phyloP scores from a whole-genome alignment of 169 alveolate genomes.

The Eimeria zaria region DNA sequence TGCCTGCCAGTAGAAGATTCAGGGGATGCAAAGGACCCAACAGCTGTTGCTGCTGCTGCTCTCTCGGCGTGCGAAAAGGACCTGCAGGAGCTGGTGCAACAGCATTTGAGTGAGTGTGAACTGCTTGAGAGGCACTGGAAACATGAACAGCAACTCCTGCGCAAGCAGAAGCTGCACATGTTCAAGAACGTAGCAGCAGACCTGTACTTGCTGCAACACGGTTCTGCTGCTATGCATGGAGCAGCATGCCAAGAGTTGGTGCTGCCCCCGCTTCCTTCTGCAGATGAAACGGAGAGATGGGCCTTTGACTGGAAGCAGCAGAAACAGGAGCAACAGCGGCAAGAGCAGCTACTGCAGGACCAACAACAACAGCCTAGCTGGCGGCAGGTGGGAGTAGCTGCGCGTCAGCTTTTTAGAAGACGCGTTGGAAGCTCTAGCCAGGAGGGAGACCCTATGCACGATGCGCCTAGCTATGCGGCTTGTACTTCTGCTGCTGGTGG shows the following conservation, averaged over 20 bases:
- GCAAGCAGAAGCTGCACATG: constrained; percentile 67
- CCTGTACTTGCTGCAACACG: constrained; percentile 71
- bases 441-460: not conserved
- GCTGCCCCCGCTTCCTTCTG: constrained; percentile 83
- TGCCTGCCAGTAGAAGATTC: not conserved
- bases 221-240: constrained; percentile 62
- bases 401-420: constrained; percentile 24
- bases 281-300: constrained; percentile 68
- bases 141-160: constrained; percentile 52
- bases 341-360: constrained; percentile 31
- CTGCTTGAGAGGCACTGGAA: constrained; percentile 80
- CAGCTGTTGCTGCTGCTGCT: constrained; percentile 54
- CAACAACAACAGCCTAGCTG: not conserved
- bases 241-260: constrained; percentile 46
- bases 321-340: constrained; percentile 32
- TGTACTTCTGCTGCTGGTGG: not conserved
- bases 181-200: constrained; percentile 79
- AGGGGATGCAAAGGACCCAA: not conserved
- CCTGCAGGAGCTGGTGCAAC: constrained; percentile 77
- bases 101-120: constrained; percentile 81
- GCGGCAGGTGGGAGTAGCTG: constrained; percentile 60
- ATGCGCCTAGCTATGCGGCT: not conserved
- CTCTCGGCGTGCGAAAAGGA: not conserved
- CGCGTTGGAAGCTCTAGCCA: constrained; percentile 15
- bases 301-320: constrained; percentile 54